Percentiles rank a stretch among this genome's conserved stretches.
These are phyloP conservation scores for Atkinsonella texensis DNA, from an alignment of 2,329 filamentous ascomycete genomes.

Conservation along the genomic window DNA sequence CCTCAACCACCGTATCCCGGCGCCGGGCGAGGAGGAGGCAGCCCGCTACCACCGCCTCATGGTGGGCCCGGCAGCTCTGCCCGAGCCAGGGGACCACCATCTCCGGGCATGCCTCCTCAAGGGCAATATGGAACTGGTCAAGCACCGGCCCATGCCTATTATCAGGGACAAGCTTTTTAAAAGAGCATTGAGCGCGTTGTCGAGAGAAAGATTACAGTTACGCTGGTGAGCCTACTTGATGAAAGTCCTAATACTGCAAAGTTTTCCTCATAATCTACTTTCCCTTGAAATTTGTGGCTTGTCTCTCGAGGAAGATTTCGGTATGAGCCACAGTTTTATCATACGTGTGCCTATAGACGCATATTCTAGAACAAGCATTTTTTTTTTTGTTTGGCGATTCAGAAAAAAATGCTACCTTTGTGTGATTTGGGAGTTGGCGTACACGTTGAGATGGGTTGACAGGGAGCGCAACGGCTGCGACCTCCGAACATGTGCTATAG, in stretches of 20 bases:
- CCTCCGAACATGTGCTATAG: background rate
- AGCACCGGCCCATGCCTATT: constrained; percentile 15
- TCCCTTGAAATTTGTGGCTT: background rate
- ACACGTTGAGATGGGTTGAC: background rate
- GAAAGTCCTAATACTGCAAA: too few relatives aligned
- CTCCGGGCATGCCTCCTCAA: constrained; percentile 18
- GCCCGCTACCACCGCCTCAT: constrained; percentile 10
- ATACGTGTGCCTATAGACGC: constrained; percentile 1
- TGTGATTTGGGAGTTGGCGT: background rate
- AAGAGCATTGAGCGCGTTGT: background rate
- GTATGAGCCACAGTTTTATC: background rate
- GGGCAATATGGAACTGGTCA: constrained; percentile 17
- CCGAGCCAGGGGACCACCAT: constrained; percentile 18
- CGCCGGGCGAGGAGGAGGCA: constrained; percentile 12
- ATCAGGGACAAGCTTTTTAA: constrained; percentile 27
- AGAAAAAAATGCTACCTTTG: background rate
- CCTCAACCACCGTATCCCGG: constrained; percentile 17
- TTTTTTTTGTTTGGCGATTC: constrained; percentile 4
- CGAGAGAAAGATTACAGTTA: background rate
- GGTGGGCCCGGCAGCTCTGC: constrained; percentile 18
- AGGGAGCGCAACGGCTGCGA: too few relatives aligned
- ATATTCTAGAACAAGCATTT: constrained; percentile 5
- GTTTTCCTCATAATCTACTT: background rate
- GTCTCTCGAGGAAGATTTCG: background rate
- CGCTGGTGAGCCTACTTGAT: too few relatives aligned